Conservation (phyloP, 345 rosid genomes). For the Aethionema arabicum region DNA sequence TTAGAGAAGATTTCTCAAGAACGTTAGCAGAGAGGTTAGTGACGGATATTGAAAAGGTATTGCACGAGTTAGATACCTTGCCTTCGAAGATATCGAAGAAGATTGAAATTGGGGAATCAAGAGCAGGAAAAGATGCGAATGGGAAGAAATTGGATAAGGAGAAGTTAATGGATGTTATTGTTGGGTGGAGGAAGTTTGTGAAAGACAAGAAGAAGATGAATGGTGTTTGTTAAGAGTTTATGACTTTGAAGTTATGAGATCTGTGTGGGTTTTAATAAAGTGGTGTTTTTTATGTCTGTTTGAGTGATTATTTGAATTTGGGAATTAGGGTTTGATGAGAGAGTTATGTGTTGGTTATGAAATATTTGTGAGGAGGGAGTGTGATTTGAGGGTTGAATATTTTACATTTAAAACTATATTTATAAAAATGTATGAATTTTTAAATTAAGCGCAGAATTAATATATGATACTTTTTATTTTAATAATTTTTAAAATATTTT, state of each 20-base stretch:
- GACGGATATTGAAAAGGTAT: conserved; percentile 51
- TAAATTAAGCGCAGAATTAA: too few relatives aligned
- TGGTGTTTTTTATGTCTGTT: not conserved
- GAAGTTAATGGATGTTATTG: conserved; percentile 50
- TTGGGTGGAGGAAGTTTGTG: conserved; percentile 57
- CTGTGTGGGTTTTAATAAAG: conserved; percentile 8
- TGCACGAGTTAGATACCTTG: conserved; percentile 56
- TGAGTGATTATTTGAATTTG: not conserved
- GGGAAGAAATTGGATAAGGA: conserved; percentile 47
- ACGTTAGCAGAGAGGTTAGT: conserved; percentile 84
- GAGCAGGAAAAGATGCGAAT: conserved; percentile 18
- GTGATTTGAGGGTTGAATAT: conserved; percentile 6
- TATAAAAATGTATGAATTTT: too few relatives aligned
- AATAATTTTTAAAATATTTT: too few relatives aligned
- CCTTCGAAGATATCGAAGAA: conserved; percentile 40
- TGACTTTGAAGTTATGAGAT: conserved; percentile 13
- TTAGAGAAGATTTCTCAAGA: conserved; percentile 90
- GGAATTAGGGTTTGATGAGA: conserved; percentile 16
- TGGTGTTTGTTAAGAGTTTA: conserved; percentile 41
- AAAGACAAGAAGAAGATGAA: conserved; percentile 45
- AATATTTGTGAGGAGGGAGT: conserved; percentile 17
- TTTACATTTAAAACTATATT: not conserved
- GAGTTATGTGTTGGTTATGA: conserved; percentile 15
- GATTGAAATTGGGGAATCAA: conserved; percentile 20
- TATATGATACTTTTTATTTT: too few relatives aligned